These are phyloP conservation scores for Wickerhamomyces ciferrii DNA, from an alignment of 805 yeast species.

Conservation along the genomic window DNA sequence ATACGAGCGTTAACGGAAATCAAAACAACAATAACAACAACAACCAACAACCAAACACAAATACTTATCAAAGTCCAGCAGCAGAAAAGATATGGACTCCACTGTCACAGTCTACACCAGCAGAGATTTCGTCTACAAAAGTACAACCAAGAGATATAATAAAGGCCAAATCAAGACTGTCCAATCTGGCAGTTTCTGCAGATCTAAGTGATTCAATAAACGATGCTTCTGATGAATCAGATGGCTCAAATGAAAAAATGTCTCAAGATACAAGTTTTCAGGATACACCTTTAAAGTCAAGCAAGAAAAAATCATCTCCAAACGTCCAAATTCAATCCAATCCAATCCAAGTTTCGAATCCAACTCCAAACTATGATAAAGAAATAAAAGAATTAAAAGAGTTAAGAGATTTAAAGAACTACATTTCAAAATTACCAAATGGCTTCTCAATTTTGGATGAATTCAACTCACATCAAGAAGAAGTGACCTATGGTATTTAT, in stretches of 20 bases:
- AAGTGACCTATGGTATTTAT: background rate
- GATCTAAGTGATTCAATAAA: conserved; percentile 3
- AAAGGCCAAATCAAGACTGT: conserved; percentile 17
- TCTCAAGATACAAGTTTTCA: background rate
- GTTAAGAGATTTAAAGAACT: conserved; percentile 12
- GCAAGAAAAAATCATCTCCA: background rate
- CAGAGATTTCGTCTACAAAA: conserved; percentile 6
- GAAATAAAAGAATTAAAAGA: conserved; percentile 12
- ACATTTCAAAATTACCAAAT: conserved; percentile 5
- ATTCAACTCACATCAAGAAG: background rate
- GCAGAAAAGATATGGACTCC: conserved; percentile 18
- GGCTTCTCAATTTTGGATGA: conserved; percentile 3
- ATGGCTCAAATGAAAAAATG: conserved; percentile 6
- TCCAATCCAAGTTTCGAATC: background rate
- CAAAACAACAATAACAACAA: background rate
- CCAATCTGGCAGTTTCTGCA: conserved; percentile 14
- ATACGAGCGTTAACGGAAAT: background rate
- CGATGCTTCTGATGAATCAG: conserved; percentile 3
- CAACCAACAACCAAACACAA: background rate
- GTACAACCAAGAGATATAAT: conserved; percentile 21
- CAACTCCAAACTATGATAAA: background rate
- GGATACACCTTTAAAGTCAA: conserved; percentile 17
- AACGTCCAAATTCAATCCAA: background rate
- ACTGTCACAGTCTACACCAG: conserved; percentile 21
- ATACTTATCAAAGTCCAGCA: conserved; percentile 6